phyloP scores from a whole-genome alignment of 768 basidiomycete genomes.

The Bullera alba region DNA sequence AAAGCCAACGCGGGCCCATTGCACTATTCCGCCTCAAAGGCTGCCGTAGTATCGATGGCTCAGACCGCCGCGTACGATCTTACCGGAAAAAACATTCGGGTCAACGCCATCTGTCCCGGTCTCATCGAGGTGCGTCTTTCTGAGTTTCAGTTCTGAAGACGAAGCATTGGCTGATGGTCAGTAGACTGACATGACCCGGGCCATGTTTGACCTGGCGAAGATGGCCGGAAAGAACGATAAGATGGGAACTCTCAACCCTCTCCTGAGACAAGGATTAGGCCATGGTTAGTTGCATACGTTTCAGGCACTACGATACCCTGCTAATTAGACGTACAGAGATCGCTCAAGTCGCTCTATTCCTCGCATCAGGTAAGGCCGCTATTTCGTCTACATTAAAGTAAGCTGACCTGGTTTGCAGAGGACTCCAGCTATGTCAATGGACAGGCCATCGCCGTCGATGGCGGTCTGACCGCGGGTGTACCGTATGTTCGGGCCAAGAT shows the following conservation, averaged over 20 bases:
- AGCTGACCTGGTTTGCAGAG: constrained; percentile 5
- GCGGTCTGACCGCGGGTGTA: constrained; percentile 60
- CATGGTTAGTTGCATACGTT: constrained; percentile 58
- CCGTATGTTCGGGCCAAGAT: constrained; percentile 32
- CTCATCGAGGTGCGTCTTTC: constrained; percentile 58
- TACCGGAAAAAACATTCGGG: constrained; percentile 71
- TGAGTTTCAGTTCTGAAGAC: neutral
- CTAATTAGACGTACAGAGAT: constrained; percentile 57
- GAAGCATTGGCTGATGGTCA: neutral
- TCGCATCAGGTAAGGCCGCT: constrained; percentile 65
- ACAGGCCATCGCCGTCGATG: constrained; percentile 77
- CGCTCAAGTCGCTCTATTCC: constrained; percentile 73
- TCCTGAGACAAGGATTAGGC: constrained; percentile 72
- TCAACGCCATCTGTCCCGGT: constrained; percentile 84
- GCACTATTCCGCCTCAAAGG: constrained; percentile 83
- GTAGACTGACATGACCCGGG: constrained; percentile 74
- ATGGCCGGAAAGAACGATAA: constrained; percentile 64
- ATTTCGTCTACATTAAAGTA: constrained; percentile 1
- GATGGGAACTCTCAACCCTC: constrained; percentile 76
- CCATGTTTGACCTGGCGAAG: constrained; percentile 70
- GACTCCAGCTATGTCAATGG: constrained; percentile 60
- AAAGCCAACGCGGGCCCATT: constrained; percentile 27
- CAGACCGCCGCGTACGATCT: constrained; percentile 75
- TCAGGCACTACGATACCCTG: neutral
- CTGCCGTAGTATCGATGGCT: constrained; percentile 84